A percentile compares a stretch with the other conserved stretches of the same genome.
These are phyloP conservation scores for Rhododendron griersonianum DNA, from an alignment of 148 eudicot species.

Conservation along the genomic window DNA sequence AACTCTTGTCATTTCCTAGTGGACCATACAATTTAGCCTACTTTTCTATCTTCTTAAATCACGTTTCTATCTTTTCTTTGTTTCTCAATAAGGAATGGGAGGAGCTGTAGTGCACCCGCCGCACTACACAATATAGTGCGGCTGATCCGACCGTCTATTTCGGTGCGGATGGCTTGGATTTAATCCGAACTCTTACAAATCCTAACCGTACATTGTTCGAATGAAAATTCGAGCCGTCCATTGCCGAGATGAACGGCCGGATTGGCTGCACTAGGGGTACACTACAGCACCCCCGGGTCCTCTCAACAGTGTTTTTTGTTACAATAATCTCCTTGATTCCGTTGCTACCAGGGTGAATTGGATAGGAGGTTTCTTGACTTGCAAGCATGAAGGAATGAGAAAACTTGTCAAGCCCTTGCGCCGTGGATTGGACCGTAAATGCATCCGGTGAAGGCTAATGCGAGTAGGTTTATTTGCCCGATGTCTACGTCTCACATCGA, in stretches of 20 bases:
- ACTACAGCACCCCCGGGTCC: too few species aligned
- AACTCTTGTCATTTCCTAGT: constrained; percentile 5
- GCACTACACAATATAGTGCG: too few species aligned
- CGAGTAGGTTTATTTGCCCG: not conserved
- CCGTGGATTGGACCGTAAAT: not conserved
- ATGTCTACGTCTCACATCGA: not conserved
- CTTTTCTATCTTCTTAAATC: not conserved
- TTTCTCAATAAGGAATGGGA: not conserved
- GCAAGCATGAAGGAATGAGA: not conserved
- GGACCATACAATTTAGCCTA: too few species aligned
- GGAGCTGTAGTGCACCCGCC: too few species aligned
- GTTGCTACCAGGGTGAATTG: not conserved
- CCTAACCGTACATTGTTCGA: too few species aligned
- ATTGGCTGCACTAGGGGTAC: too few species aligned
- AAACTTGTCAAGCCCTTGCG: not conserved
- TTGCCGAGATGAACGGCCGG: too few species aligned
- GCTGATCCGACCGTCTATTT: too few species aligned
- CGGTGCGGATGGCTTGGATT: too few species aligned
- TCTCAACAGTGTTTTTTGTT: not conserved
- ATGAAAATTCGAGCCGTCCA: too few species aligned
- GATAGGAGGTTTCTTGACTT: not conserved
- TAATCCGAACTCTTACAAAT: too few species aligned
- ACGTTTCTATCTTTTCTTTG: not conserved
- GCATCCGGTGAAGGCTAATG: not conserved
- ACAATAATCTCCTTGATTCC: not conserved